Evolutionary conservation across 768 basidiomycete species (phyloP).

Genomic region (Pleurotus tuoliensis): DNA sequence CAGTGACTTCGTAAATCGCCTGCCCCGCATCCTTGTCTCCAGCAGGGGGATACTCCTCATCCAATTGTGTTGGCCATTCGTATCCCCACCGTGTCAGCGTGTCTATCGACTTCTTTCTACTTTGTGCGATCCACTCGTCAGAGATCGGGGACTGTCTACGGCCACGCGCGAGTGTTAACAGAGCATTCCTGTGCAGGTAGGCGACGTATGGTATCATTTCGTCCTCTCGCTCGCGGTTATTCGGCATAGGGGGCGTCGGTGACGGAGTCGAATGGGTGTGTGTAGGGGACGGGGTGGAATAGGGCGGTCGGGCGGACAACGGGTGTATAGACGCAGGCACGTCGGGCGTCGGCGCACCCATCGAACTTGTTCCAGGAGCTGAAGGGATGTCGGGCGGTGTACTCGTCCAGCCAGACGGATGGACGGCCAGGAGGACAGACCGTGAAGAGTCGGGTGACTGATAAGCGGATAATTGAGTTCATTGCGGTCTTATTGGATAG

Average conservation of each 20-base stretch:
- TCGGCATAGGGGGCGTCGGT: constrained; percentile 17
- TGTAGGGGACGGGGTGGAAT: constrained; percentile 12
- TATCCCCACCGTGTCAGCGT: constrained; percentile 38
- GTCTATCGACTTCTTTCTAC: constrained; percentile 25
- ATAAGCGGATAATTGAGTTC: constrained; percentile 7
- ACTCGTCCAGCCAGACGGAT: constrained; percentile 70
- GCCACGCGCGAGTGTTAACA: constrained; percentile 27
- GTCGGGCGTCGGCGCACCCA: background rate
- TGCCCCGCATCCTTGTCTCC: constrained; percentile 31
- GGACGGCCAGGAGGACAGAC: constrained; percentile 74
- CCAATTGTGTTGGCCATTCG: constrained; percentile 47
- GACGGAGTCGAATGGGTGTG: constrained; percentile 10
- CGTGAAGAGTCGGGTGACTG: constrained; percentile 56
- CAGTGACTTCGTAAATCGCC: constrained; percentile 29
- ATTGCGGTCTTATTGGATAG: no score
- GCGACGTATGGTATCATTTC: constrained; percentile 26
- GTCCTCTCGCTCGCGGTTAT: background rate
- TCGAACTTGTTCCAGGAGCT: constrained; percentile 10
- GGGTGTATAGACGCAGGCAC: background rate
- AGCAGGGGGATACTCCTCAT: constrained; percentile 40
- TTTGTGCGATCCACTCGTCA: background rate
- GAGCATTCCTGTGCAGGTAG: constrained; percentile 40
- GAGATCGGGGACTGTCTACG: background rate
- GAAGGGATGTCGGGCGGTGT: constrained; percentile 38
- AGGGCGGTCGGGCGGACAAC: constrained; percentile 10